Evolutionary conservation across 208 protist genomes (phyloP), one percentile per base, ranked within the genome.

Genomic region (Leishmania amazonensis): DNA sequence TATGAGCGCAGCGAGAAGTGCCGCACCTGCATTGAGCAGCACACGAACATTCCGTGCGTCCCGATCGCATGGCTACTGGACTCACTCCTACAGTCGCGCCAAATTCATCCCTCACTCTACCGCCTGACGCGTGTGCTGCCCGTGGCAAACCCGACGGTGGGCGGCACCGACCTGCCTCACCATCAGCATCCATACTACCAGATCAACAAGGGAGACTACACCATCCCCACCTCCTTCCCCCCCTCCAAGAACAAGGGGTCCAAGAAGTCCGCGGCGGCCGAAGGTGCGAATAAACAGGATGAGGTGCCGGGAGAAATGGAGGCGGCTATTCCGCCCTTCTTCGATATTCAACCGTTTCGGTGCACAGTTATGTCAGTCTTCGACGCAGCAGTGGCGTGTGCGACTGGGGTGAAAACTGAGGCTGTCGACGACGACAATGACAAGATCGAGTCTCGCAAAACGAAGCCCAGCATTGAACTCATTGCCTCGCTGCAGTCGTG

Each of bases 1-100:
- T 98, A 98, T 85, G 95, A 98, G 87, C 93, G 95, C 64, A 98
- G 95, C 81, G 93, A 96, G 57, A 98, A 98, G 91, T 92, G 91
- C 84, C 89, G 92, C 57, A 73, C 80, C 19, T 96, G 92, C 79
- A 83, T 96, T 13, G 88, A 95, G 78, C 80, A 80, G 67, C 88
- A 90, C 79, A 80, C 72, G 8, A 83, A 83, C 74, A 88, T 96
- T 47, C 77, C 88, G 8, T 89, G 80, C 24, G 95, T 98, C 31
- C 91, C 95, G 49, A 95, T 98, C 78, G 81, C 89, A 9, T 98
- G 95, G 93, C 87, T 98, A 91, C 88, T 98, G 24, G 95, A 98
- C 79, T 98, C 89, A 53, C 85, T 98, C 42, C 88, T 98, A 53
- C 93, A 98, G 85, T 95, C 93, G 17, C 90, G 95, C 60, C 95